Evolutionary conservation across 2,329 filamentous ascomycete species (phyloP).

Genomic region (Monilinia vaccinii-corymbosi): DNA sequence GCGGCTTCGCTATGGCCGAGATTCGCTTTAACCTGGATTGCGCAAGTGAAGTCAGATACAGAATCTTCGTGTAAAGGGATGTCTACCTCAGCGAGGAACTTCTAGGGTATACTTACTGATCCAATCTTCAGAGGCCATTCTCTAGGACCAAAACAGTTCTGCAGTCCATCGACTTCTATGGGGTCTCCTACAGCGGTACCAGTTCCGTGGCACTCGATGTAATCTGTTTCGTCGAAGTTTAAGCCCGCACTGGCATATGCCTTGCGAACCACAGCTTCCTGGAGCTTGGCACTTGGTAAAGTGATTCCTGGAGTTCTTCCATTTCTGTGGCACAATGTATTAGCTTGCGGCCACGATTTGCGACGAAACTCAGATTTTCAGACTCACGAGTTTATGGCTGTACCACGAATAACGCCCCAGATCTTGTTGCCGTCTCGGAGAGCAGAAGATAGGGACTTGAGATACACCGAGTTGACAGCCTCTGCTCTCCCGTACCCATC

Average conservation of each 20-base stretch:
- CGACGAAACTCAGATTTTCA: not conserved
- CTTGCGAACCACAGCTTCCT: conserved; percentile 21
- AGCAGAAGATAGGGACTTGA: conserved; percentile 51
- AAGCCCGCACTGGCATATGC: conserved; percentile 9
- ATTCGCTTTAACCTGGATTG: conserved; percentile 13
- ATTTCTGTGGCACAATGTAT: not conserved
- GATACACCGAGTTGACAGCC: conserved; percentile 46
- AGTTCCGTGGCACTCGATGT: conserved; percentile 13
- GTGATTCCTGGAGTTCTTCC: conserved; percentile 40
- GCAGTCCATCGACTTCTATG: conserved; percentile 8
- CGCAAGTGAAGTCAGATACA: not conserved
- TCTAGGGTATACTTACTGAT: not conserved
- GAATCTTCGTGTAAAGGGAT: not conserved
- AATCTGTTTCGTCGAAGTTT: not conserved
- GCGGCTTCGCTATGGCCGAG: conserved; percentile 3
- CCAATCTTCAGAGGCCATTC: not conserved
- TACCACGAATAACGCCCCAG: conserved; percentile 42
- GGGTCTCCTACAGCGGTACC: conserved; percentile 18
- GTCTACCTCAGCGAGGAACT: too few relatives aligned
- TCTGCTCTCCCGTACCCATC: conserved; percentile 58
- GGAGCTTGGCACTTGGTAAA: conserved; percentile 39
- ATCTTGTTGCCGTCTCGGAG: conserved; percentile 42
- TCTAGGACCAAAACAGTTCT: not conserved
- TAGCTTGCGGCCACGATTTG: too few relatives aligned
- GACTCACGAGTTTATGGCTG: conserved; percentile 34